Evolutionary conservation across 257 asterid species (phyloP).

Genomic region (Vinca minor): DNA sequence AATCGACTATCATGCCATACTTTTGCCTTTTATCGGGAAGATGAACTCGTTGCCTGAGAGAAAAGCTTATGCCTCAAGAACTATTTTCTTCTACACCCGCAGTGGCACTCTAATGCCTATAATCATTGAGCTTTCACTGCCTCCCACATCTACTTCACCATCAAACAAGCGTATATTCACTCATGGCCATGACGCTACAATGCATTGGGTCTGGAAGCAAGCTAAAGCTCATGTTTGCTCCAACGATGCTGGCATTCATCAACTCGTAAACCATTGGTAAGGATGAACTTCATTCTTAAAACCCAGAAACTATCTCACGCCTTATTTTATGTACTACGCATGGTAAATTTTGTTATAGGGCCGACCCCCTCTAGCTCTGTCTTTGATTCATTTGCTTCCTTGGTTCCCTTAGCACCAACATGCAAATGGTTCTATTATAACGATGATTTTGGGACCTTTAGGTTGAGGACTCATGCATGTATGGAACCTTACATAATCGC

Average conservation of each 20-base stretch:
- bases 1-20: slow-evolving; percentile 66
- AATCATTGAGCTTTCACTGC: slow-evolving; percentile 68
- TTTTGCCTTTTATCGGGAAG: slow-evolving; percentile 68
- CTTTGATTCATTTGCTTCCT: slow-evolving; percentile 12
- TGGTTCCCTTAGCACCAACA: slow-evolving; percentile 19
- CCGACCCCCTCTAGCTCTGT: no score
- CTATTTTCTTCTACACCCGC: slow-evolving; percentile 44
- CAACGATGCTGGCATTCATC: slow-evolving; percentile 88
- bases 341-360: no score
- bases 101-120: slow-evolving; percentile 49
- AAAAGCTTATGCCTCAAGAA: slow-evolving; percentile 85
- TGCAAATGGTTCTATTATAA: slow-evolving; percentile 3
- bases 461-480: slow-evolving; percentile 92
- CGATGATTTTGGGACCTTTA: slow-evolving; percentile 25
- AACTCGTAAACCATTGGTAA: slow-evolving; percentile 86
- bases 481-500: slow-evolving; percentile 83
- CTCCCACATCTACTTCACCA: slow-evolving; percentile 48
- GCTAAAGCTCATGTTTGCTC: slow-evolving; percentile 92
- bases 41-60: slow-evolving; percentile 74
- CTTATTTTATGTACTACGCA: no score
- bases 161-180: slow-evolving; percentile 49
- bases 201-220: slow-evolving; percentile 72
- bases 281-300: slow-evolving; percentile 7
- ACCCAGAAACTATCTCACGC: not conserved
- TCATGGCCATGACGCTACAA: slow-evolving; percentile 68